These are phyloP conservation scores for Coemansia sp. DNA, from an alignment of 192 early-diverging fungal species.

Conservation along the genomic window DNA sequence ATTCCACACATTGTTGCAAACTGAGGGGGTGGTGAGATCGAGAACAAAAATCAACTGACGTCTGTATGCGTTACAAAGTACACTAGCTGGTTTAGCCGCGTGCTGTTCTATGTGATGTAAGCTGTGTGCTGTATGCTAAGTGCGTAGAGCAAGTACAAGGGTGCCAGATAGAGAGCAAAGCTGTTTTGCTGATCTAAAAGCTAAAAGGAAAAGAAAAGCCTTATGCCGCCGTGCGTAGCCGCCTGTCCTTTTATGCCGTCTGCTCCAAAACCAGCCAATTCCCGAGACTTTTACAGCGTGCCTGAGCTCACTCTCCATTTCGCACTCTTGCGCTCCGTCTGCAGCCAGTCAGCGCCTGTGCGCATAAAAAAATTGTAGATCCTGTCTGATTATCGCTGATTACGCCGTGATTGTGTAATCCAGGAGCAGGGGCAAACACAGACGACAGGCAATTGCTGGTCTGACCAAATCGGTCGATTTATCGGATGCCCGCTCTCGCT, in stretches of 20 bases:
- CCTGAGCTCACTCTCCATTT: too few species aligned
- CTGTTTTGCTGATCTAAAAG: slow-evolving; percentile 11
- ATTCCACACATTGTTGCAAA: slow-evolving; percentile 81
- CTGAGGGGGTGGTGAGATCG: not conserved
- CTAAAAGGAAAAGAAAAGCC: slow-evolving; percentile 10
- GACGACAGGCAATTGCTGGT: too few species aligned
- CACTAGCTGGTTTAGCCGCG: too few species aligned
- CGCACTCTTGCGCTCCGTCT: too few species aligned
- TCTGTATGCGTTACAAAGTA: not conserved
- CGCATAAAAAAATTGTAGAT: too few species aligned
- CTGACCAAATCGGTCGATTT: too few species aligned
- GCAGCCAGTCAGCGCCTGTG: too few species aligned
- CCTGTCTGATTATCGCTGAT: slow-evolving; percentile 7
- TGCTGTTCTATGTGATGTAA: too few species aligned
- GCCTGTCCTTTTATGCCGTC: not conserved
- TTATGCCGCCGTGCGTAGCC: not conserved
- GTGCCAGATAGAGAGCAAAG: slow-evolving; percentile 3
- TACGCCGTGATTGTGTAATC: not conserved
- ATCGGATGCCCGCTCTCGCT: too few species aligned
- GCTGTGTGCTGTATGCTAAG: too few species aligned
- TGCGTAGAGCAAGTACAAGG: too few species aligned
- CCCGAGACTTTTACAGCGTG: not conserved
- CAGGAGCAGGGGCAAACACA: not conserved
- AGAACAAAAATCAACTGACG: not conserved
- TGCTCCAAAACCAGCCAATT: not conserved